These are phyloP conservation scores for Cylindrotheca closterium DNA, from an alignment of 108 stramenopile species.

Conservation along the genomic window DNA sequence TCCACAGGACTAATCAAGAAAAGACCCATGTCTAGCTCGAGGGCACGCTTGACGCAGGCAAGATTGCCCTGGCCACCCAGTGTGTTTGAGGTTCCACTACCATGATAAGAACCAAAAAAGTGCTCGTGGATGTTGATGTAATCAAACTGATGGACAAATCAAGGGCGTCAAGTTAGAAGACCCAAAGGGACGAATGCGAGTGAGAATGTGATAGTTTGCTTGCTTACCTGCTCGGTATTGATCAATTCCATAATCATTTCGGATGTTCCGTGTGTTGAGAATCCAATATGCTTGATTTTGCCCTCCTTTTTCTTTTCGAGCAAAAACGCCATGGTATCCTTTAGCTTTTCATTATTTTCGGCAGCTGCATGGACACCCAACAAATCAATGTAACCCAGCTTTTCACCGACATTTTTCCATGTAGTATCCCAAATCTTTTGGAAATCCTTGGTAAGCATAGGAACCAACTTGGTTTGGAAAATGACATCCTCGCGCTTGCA, in stretches of 20 bases:
- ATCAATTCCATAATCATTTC: conserved; percentile 52
- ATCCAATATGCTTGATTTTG: conserved; percentile 84
- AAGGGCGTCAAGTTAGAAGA: neutral
- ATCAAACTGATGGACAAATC: conserved; percentile 72
- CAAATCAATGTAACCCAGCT: conserved; percentile 84
- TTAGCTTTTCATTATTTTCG: conserved; percentile 32
- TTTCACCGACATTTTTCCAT: conserved; percentile 45
- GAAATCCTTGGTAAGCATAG: conserved; percentile 49
- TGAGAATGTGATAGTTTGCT: too few species aligned
- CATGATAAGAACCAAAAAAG: conserved; percentile 84
- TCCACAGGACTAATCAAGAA: conserved; percentile 76
- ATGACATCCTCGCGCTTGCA: conserved; percentile 81
- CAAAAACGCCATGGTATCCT: conserved; percentile 65
- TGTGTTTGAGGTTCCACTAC: conserved; percentile 53
- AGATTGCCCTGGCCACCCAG: conserved; percentile 59
- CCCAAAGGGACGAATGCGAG: neutral
- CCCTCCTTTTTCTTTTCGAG: conserved; percentile 61
- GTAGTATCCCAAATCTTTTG: conserved; percentile 45
- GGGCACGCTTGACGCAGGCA: conserved; percentile 54
- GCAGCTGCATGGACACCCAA: conserved; percentile 15
- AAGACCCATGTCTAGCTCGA: conserved; percentile 81
- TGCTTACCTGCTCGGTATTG: conserved; percentile 4
- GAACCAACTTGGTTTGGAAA: conserved; percentile 84
- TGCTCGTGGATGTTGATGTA: conserved; percentile 91
- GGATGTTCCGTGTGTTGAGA: conserved; percentile 83